Base-by-base conservation (phyloP, 768 basidiomycete species). In the Psilocybe cubensis region DNA sequence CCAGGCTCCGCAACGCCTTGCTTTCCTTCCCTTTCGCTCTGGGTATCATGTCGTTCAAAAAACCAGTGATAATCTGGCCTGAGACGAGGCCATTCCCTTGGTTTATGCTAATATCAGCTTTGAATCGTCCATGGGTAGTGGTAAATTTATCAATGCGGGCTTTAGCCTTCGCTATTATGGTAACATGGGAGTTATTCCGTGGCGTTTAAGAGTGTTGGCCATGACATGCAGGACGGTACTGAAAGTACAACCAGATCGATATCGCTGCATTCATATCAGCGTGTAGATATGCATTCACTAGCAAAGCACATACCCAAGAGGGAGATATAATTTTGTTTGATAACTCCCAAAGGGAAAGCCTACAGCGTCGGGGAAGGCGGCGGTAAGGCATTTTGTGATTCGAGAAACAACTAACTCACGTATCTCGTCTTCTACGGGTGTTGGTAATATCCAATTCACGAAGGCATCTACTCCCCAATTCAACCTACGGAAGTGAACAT, bases 131-230 rank as follows among this genome's bases (percentile, higher is more conserved):
- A 59, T 87, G 83, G 8, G 77, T 81, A 2, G 96, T 94, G 54
- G 91, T 76, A 69, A 98, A 97, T 75, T 99, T 99, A 72, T 98
- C 82, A 70, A 99, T 98, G 27, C 96, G 97, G 6, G 98, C 96
- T 74, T 88, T 92, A 52, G 97, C 96, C 77, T 88, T 94, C 25
- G 89, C 87, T 62, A 99, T 94, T 70, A 98, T 87, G 25, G 89
- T 88, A 35, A 98, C 91, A 42, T 86, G 78, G 3, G 72, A 68
- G 95, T 92, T 57, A 98, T 87, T 8, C 83, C 78, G 1, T 85
- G 81, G 29, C 83, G 83, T 66, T 89, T 88, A 57, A 99, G 76
- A 29, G 88, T 82, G 66, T 85, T 85, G 9, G 94, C 92, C 29
- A 99, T 82, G 3, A 85, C 81, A 49, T 88, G 85, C 6, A 98